phyloP scores from a whole-genome alignment of 805 yeast species.

The Yamadazyma phyllophila region DNA sequence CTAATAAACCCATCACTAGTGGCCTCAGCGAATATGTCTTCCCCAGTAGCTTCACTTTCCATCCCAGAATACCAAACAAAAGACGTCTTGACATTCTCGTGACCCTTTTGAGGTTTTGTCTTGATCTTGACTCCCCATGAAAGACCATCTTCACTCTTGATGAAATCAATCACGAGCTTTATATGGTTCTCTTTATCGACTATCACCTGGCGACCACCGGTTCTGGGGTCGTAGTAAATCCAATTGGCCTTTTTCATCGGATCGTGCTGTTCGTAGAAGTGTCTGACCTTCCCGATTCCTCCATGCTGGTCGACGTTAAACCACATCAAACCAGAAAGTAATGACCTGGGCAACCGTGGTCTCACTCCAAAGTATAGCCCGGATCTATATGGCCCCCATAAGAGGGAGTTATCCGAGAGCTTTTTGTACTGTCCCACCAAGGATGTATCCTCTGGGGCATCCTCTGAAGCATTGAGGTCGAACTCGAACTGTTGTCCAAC shows the following conservation, averaged over 20 bases:
- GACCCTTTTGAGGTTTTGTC: conserved; percentile 58
- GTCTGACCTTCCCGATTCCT: conserved; percentile 61
- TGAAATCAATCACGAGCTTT: conserved; percentile 66
- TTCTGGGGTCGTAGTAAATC: conserved; percentile 82
- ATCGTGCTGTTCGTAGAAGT: conserved; percentile 72
- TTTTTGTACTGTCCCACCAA: conserved; percentile 17
- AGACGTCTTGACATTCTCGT: conserved; percentile 52
- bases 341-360: conserved; percentile 74
- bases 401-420: conserved; percentile 24
- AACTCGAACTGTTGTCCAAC: conserved; percentile 14
- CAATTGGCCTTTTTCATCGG: conserved; percentile 75
- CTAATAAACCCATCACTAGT: conserved; percentile 10
- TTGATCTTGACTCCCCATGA: conserved; percentile 79
- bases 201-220: conserved; percentile 80
- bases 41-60: conserved; percentile 47
- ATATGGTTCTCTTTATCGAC: conserved; percentile 64
- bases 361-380: conserved; percentile 82
- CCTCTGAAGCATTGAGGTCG: conserved; percentile 40
- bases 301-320: conserved; percentile 59
- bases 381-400: conserved; percentile 94
- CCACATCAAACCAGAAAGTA: conserved; percentile 87
- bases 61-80: conserved; percentile 77
- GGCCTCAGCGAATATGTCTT: conserved; percentile 10
- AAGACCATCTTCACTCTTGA: conserved; percentile 64
- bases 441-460: conserved; percentile 37